phyloP scores from a whole-genome alignment of 805 yeast genomes.

The Yarrowia bubula region DNA sequence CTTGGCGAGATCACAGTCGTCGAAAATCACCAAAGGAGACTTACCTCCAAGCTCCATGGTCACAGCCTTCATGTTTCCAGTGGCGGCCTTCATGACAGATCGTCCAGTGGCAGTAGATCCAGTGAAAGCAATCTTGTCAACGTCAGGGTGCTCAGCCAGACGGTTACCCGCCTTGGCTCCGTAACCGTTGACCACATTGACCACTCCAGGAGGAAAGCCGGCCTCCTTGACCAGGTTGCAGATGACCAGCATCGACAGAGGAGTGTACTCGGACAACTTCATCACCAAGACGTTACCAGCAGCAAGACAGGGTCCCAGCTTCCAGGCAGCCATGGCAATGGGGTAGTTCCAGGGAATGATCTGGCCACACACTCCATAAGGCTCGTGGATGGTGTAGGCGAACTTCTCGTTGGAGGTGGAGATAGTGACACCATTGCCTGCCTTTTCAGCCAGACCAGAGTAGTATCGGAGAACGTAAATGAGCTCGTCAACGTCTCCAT shows the following conservation, averaged over 20 bases:
- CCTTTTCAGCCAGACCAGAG: slow-evolving; percentile 91
- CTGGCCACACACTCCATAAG: slow-evolving; percentile 93
- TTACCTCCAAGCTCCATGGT: slow-evolving; percentile 96
- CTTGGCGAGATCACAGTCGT: slow-evolving; percentile 75
- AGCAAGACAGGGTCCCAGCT: slow-evolving; percentile 88
- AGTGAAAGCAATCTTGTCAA: slow-evolving; percentile 90
- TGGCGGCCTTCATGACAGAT: slow-evolving; percentile 78
- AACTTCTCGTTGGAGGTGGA: slow-evolving; percentile 75
- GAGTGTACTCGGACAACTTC: slow-evolving; percentile 91
- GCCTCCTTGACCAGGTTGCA: slow-evolving; percentile 71
- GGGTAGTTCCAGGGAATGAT: slow-evolving; percentile 99
- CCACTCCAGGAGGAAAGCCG: slow-evolving; percentile 88
- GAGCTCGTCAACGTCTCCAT: slow-evolving; percentile 72
- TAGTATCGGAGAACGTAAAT: slow-evolving; percentile 72
- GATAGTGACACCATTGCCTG: slow-evolving; percentile 63
- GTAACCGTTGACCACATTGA: slow-evolving; percentile 81
- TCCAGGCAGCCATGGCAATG: slow-evolving; percentile 90
- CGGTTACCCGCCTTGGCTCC: slow-evolving; percentile 85
- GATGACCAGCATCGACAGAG: slow-evolving; percentile 78
- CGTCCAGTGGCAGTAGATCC: slow-evolving; percentile 94
- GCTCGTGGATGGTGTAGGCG: slow-evolving; percentile 80
- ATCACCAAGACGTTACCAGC: slow-evolving; percentile 85
- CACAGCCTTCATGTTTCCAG: slow-evolving; percentile 79
- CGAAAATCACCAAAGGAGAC: slow-evolving; percentile 85
- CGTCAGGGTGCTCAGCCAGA: slow-evolving; percentile 70